Evolutionary conservation across 306 rosid species (phyloP).

Genomic region (Quercus mongolica): DNA sequence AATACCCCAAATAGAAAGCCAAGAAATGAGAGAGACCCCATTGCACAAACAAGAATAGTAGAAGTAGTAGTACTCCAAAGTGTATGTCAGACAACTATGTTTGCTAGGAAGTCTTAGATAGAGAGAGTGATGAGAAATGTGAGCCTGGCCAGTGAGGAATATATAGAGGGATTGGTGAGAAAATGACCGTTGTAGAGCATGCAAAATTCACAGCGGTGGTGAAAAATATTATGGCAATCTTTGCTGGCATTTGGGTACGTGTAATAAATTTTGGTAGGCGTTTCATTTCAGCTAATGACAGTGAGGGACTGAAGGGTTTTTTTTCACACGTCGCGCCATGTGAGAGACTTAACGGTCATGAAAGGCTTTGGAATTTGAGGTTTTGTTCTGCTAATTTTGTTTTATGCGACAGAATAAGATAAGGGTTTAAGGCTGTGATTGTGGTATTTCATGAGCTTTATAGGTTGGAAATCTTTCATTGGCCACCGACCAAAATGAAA

Average conservation of each 20-base stretch:
- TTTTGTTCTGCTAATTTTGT: neutral
- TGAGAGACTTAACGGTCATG: conserved; percentile 22
- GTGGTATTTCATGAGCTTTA: too few relatives aligned
- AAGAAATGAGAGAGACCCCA: conserved; percentile 20
- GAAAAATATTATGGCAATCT: neutral
- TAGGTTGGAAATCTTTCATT: too few relatives aligned
- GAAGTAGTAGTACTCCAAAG: neutral
- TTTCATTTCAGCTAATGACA: neutral
- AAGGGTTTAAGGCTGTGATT: too few relatives aligned
- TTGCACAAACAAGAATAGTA: neutral
- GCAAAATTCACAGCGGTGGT: neutral
- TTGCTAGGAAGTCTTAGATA: neutral
- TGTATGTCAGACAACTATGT: neutral
- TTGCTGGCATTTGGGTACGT: neutral
- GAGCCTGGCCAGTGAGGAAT: neutral
- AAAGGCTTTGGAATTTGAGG: neutral
- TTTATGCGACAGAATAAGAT: neutral
- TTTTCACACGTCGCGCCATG: conserved; percentile 33
- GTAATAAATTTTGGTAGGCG: neutral
- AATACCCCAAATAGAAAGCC: conserved; percentile 14
- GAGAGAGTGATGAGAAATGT: neutral
- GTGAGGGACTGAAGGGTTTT: neutral
- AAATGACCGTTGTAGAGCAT: conserved; percentile 38
- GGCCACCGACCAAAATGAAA: too few relatives aligned
- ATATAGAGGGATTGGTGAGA: conserved; percentile 17